Conservation (phyloP, 345 rosid species). For the Hibiscus syriacus region DNA sequence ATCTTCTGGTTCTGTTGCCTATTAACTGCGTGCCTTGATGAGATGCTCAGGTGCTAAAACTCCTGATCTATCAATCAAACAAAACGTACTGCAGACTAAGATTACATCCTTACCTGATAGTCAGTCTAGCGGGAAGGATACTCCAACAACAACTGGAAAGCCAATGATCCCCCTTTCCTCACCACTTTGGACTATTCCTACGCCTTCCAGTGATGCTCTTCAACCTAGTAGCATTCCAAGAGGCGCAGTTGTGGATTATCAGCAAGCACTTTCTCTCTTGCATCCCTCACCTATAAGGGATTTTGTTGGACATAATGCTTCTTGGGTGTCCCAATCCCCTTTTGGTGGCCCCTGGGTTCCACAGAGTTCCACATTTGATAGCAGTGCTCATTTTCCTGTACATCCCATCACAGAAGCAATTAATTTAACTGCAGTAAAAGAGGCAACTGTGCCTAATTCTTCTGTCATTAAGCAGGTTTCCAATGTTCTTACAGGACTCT, state of each 20-base stretch:
- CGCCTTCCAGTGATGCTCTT: conserved; percentile 44
- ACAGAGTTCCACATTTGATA: conserved; percentile 49
- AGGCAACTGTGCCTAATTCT: conserved; percentile 36
- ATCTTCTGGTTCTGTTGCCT: neutral
- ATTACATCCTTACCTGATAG: neutral
- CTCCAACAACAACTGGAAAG: conserved; percentile 34
- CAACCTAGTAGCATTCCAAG: conserved; percentile 52
- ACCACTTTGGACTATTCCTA: conserved; percentile 68
- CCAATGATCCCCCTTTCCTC: conserved; percentile 67
- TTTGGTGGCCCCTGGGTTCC: conserved; percentile 64
- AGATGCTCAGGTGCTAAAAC: neutral
- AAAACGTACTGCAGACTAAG: neutral
- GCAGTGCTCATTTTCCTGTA: conserved; percentile 45
- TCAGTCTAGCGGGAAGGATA: conserved; percentile 14
- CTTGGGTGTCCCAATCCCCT: conserved; percentile 76
- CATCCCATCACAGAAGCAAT: conserved; percentile 53
- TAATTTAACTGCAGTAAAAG: conserved; percentile 52
- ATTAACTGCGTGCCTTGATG: neutral
- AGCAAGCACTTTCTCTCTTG: conserved; percentile 48
- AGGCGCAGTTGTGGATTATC: conserved; percentile 51
- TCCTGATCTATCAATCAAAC: neutral
- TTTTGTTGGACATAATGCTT: conserved; percentile 48
- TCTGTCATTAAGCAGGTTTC: conserved; percentile 41
- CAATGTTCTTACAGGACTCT: conserved; percentile 26
- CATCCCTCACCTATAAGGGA: conserved; percentile 50